Evolutionary conservation across 352 stramenopile genomes (phyloP), one percentile per base, ranked within the genome.

Genomic region (Pythium guiyangense): DNA sequence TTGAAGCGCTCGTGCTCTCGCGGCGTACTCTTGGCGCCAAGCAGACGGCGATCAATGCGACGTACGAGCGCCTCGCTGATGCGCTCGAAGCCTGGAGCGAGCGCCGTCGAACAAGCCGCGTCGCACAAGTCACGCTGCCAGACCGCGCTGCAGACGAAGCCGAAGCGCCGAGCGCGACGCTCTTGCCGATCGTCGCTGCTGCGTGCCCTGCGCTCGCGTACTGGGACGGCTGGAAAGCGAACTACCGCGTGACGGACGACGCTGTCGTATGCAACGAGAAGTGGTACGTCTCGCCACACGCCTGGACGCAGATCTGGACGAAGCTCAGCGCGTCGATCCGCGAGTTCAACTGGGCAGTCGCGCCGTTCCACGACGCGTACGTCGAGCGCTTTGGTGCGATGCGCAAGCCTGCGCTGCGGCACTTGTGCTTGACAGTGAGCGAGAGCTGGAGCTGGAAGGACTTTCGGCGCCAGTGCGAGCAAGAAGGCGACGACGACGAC

Each of bases 171-270:
- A 57, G 47, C 2, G 44, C 63, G n/a, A 46, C 57, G 35, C 34
- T 67, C 17, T 22, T 73, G 6, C 9, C 35, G 17, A 43, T 44
- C 2, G 26, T 73, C 11, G 50, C 53, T 0, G n/a, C 26, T 15
- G 64, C 47, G 8, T 73, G 66, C 31, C 62, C 62, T 0, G 6
- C 46, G 12, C 25, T 73, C 22, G 62, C 67, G 58, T 69, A 60
- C 42, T 26, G 70, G 4, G 66, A 73, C 27, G 66, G 66, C n/a
- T 73, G 62, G 62, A 67, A 70, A 18, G 25, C n/a, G 10, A 55
- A 27, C 2, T 59, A 65, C 25, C 29, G 34, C 4, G 61, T 69
- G 6, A 53, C 62, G 9, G 56, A 40, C 14, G 52, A 40, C 18
- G 48, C 54, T 25, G 29, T 72, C 20, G 49, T 54, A 22, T 72